Percentiles rank a stretch among this genome's conserved stretches.
phyloP scores from a whole-genome alignment of 2,329 filamentous ascomycete genomes.

The Curvularia eragrostidis region DNA sequence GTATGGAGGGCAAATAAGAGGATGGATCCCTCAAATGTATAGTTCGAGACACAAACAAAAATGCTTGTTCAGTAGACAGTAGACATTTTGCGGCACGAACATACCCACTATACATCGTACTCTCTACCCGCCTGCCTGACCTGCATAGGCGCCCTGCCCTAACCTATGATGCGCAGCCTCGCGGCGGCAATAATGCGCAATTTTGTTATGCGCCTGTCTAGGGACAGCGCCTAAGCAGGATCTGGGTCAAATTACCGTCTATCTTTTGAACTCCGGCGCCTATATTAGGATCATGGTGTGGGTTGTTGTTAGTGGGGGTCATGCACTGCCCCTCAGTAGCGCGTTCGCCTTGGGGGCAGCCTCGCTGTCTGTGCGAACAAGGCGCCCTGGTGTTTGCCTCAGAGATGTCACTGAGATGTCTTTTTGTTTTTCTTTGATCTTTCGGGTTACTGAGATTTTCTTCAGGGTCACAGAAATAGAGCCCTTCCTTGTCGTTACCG shows the following conservation, averaged over 20 bases:
- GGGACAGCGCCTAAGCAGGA: constrained; percentile 12
- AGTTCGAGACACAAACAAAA: not conserved
- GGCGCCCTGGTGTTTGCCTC: constrained; percentile 3
- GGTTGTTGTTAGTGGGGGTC: not conserved
- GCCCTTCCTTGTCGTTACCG: not conserved
- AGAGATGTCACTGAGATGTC: not conserved
- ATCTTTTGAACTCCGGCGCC: not conserved
- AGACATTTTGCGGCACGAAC: constrained; percentile 1
- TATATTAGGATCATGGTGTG: constrained; percentile 1
- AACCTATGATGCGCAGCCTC: constrained; percentile 14
- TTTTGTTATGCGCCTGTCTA: constrained; percentile 3
- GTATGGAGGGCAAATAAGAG: not conserved
- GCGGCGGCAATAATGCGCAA: not conserved
- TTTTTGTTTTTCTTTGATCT: not conserved
- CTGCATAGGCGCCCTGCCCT: constrained; percentile 1
- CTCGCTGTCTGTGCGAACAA: constrained; percentile 6
- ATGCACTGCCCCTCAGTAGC: constrained; percentile 13
- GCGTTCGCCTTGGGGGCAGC: constrained; percentile 14
- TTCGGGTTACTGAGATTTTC: not conserved
- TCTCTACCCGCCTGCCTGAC: not conserved
- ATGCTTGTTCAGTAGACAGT: not conserved
- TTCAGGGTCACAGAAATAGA: not conserved
- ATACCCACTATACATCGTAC: constrained; percentile 10
- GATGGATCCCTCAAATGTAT: not conserved
- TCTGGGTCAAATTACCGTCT: constrained; percentile 1